Base-by-base conservation (phyloP, 164 flowering plant species). In the Taxillus chinensis region DNA sequence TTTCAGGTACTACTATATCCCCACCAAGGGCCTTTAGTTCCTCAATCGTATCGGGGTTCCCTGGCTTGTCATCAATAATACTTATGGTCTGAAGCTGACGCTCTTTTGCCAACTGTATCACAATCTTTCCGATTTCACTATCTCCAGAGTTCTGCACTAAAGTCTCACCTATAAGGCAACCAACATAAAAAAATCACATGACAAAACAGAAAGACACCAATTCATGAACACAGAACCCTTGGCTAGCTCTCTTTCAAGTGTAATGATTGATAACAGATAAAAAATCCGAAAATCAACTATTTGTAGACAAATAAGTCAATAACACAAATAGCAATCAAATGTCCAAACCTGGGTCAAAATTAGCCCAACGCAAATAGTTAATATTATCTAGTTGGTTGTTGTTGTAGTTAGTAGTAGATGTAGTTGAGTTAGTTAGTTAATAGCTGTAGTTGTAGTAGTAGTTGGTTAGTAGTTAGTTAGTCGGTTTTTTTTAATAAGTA, bases 1-100 rank as follows among this genome's bases (percentile, higher is more conserved):
- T 73, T 57, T 70, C 77, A 16, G 77, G 77, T 11, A 73, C 73
- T 45, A 73, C 70, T 39, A 70, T 57, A 64, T 73, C 77, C 43
- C 67, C 77, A 12, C 73, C 77, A 60, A 73, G 70, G 45, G 71
- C 70, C 66, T 73, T 73, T 5, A 73, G 71, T 66, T 62, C 77
- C 57, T 70, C 73, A 66, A 73, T 73, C 4, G 55, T 70, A 45
- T 69, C 71, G 6, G 77, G 68, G 37, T 14, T 66, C 64, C 71
- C 77, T 61, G 71, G 70, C 60, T 73, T 73, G 61, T 73, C 73
- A 41, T 63, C 77, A 45, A 73, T 67, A 66, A 73, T 73, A 65
- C 73, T 73, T 42, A 73, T 16, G 11, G 73, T 73, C 57, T 69
- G 71, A 51, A 66, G 10, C 42, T 70, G 64, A 15, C 68, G 73